Evolutionary conservation across 1,284 basidiomycete species (phyloP), one percentile per base, ranked within the genome.

Genomic region (Leccinum fallax): DNA sequence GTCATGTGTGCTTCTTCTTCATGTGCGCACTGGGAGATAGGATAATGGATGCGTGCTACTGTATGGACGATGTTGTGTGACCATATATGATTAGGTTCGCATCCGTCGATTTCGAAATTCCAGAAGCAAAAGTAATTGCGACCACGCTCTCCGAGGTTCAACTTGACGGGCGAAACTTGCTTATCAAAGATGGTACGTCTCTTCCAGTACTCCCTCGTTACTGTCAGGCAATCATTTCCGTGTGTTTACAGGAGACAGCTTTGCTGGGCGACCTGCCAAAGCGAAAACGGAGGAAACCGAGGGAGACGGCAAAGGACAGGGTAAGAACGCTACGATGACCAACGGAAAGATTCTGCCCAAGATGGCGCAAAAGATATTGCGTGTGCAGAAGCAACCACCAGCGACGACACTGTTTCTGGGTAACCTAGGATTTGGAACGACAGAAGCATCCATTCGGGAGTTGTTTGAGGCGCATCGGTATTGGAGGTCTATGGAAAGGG

Each of bases 81-180:
- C 66, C 51, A 21, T 58, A 30, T 49, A 34, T 3, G 15, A 51
- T 10, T 69, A 98, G 96, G 40, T 99, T 95, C 75, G 97, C 96
- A 28, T 98, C 98, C 78, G 89, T 98, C 63, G 97, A 99, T 78
- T 95, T 99, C 74, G 85, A 88, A 2, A 89, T 88, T 2, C 79
- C 84, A 1, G 92, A 93, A 34, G 87, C 85, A 19, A 92, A 96
- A 70, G 74, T 76, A 2, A 78, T 85, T 43, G 95, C 94, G 21
- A 88, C 98, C 61, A 81, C 87, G 0, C 79, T 93, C 52, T 93
- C 92, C 10, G 97, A 99, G 74, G 82, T 86, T 36, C 86, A 86
- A 53, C 81, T 98, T 7, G 86, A 95, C 49, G 96, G 97, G 2
- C 83, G 97, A 61, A 89, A 89, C 61, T 77, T 99, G 30, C 85